Base-by-base conservation (phyloP, 148 eudicot species). In the Diospyros lotus region DNA sequence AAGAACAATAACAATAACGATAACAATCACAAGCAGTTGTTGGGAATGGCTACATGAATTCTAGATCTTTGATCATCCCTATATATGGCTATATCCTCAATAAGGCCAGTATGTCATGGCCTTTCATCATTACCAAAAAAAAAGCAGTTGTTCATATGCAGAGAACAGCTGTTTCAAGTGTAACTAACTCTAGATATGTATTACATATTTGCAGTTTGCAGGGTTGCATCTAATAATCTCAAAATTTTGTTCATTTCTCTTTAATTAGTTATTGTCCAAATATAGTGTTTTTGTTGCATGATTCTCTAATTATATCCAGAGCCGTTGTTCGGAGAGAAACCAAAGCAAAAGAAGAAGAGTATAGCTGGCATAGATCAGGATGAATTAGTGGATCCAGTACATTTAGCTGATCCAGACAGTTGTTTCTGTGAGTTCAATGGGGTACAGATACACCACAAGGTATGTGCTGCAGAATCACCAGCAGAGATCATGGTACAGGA, bases 291-390 rank as follows among this genome's bases (percentile, higher is more conserved):
- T 69, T 53, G 2, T 63, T 6, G 40, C 2, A 41, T 66, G 46
- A 53, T 45, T 69, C 53, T 14, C 72, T 66, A 11, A 60, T 28
- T 66, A 44, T 79, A 42, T 82, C 73, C 86, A 91, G 93, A 81
- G 73, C 79, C 79, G 75, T 66, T 89, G 66, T 28, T 77, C 62
- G 89, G 87, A 81, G 81, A 60, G 17, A 76, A 68, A 67, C 78
- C 80, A 5, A 77, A 83, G 80, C 72, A 85, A 75, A 89, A 82
- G 75, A 81, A 69, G 64, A 82, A 77, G 83, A 84, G 73, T 73
- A 77, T 89, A 77, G 98, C 96, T 68, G 96, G 98, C 72, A 83
- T 93, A 78, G 94, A 93, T 82, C 97, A 93, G 82, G 95, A 94
- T 44, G 96, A 89, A 73, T 72, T 91, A 75, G 56, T 84, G 51